Evolutionary conservation across 768 basidiomycete genomes (phyloP), one percentile per base, ranked within the genome.

Genomic region (Boletales sp.): DNA sequence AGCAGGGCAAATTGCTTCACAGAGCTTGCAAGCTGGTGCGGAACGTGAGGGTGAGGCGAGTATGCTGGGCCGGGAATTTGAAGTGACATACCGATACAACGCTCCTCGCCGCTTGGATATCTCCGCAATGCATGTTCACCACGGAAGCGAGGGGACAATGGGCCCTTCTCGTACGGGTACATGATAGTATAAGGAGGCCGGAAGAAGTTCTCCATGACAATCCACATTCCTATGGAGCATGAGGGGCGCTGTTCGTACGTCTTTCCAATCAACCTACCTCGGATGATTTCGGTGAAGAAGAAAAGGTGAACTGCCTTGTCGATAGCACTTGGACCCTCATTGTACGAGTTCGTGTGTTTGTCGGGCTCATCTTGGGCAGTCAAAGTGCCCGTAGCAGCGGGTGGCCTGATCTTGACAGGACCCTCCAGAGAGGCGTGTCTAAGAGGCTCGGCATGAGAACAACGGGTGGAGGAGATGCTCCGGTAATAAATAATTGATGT

Each of bases 131-230:
- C 96, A 70, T 99, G 96, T 70, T 99, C 96, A 41, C 96, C 96
- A 63, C 96, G 86, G 78, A 99, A 99, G 53, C 96, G 90, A 43
- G 96, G 94, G 28, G 94, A 96, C 42, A 98, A 72, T 19, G 96
- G 96, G 32, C 96, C 96, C 69, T 98, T 98, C 74, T 99, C 96
- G 59, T 93, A 96, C 5, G 94, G 94, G 67, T 93, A 93, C 87
- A 87, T 94, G 76, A 97, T 97, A 31, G 95, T 99, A 71, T 98
- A 99, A 25, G 95, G 95, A 28, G 90, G 91, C 52, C 94, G 80
- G 79, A 90, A 92, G 73, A 90, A 86, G 62, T 92, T 84, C 70
- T 92, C 90, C 51, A 90, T 49, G 28, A 98, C 94, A 64, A 99
- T 86, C 91, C 94, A 96, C 92, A 97, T 94, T 62, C 95, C 95